Base-by-base conservation (phyloP, 805 yeast genomes). In the Saturnispora dispora region DNA sequence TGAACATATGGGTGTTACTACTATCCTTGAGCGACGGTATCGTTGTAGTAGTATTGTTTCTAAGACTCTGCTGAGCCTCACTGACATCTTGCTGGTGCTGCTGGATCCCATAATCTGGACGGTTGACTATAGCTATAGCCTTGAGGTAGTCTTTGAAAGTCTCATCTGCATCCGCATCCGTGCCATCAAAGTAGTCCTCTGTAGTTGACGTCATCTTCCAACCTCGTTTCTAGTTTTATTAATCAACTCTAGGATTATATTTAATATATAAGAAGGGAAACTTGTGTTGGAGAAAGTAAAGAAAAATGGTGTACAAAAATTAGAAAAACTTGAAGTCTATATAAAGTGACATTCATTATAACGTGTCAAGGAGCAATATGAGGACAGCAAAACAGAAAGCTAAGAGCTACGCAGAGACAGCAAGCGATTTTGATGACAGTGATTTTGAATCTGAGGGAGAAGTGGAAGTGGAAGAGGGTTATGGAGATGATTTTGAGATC, bases 61-160 rank as follows among this genome's bases (percentile, higher is more conserved):
- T 20, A 11, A 40, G n/a, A 18, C 44, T 15, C 15, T n/a, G 44
- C 28, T 30, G 43, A 27, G 41, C 15, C 10, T 23, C 18, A 5
- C 15, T 22, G 10, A 20, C 20, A 5, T 41, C 53, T n/a, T 51
- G 51, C 32, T 54, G 58, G 10, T 51, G 57, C n/a, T 47, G 51
- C 8, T 51, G 50, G 20, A 25, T 35, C 30, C 33, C 35, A n/a
- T 32, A 36, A 17, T 43, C 44, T 13, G 45, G 39, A 20, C 44
- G 30, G 30, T 41, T 35, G 13, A 23, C 50, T 3, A 48, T 23
- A 4, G 51, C 51, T 8, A 55, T 55, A 3, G 56, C 50, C 40
- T 55, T 55, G n/a, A 55, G 47, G 37, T 55, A 55, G 18, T 52
- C 54, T 39, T 50, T 55, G 42, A 55, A 55, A 3, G 58, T 52